Evolutionary conservation across 2,329 filamentous ascomycete genomes (phyloP).

Genomic region (Tolypocladium cylindrosporum): DNA sequence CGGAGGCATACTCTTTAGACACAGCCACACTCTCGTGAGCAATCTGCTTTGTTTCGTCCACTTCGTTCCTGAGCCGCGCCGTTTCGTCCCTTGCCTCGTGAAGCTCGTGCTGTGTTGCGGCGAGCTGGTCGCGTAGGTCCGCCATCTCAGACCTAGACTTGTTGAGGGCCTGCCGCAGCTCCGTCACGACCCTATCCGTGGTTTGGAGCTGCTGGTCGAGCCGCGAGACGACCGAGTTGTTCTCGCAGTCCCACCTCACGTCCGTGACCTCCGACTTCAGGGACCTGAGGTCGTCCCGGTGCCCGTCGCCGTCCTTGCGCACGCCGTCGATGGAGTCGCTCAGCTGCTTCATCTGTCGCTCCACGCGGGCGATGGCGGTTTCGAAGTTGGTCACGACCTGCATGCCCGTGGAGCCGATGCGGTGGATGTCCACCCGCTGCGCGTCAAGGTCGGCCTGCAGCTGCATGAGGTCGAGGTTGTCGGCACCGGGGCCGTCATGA

Average conservation of each 20-base stretch:
- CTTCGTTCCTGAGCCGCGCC: constrained; percentile 11
- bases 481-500: neutral
- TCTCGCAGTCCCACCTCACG: constrained; percentile 5
- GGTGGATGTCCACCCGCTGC: constrained; percentile 24
- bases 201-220: constrained; percentile 14
- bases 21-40: constrained; percentile 13
- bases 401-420: constrained; percentile 25
- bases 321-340: constrained; percentile 17
- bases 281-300: constrained; percentile 14
- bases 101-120: constrained; percentile 12
- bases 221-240: constrained; percentile 6
- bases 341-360: constrained; percentile 21
- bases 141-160: constrained; percentile 8
- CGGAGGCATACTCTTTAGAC: constrained; percentile 16
- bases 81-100: constrained; percentile 11
- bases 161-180: constrained; percentile 9
- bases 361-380: constrained; percentile 21
- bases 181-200: constrained; percentile 9
- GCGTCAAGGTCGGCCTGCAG: constrained; percentile 22
- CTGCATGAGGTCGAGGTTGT: constrained; percentile 12
- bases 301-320: constrained; percentile 11
- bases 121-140: constrained; percentile 12
- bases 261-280: constrained; percentile 15
- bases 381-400: constrained; percentile 27
- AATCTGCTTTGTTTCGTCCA: constrained; percentile 12